Conservation (phyloP, 805 yeast genomes). For the Priceomyces fermenticarens region DNA sequence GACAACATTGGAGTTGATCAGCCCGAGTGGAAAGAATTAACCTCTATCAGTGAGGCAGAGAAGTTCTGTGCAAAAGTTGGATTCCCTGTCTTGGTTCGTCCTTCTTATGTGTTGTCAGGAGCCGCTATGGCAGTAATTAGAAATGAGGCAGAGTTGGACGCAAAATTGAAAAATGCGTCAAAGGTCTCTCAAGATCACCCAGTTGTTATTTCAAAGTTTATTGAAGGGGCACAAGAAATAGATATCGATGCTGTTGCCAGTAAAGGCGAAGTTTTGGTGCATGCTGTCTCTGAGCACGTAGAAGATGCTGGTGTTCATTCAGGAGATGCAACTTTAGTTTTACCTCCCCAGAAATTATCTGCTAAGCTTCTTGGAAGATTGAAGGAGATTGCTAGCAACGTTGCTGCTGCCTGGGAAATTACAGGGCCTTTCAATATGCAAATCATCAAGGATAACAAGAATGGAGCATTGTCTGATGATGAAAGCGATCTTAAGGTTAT, state of each 20-base stretch:
- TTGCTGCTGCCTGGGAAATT: slow-evolving; percentile 90
- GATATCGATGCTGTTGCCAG: slow-evolving; percentile 96
- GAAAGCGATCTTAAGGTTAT: slow-evolving; percentile 79
- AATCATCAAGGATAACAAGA: slow-evolving; percentile 74
- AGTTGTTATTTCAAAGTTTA: slow-evolving; percentile 94
- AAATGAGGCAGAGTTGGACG: slow-evolving; percentile 72
- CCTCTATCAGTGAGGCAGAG: slow-evolving; percentile 82
- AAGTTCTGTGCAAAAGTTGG: slow-evolving; percentile 81
- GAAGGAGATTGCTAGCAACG: slow-evolving; percentile 87
- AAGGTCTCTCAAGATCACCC: slow-evolving; percentile 95
- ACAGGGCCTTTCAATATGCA: slow-evolving; percentile 99
- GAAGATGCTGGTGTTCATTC: slow-evolving; percentile 99
- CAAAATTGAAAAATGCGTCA: slow-evolving; percentile 82
- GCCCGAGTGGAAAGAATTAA: slow-evolving; percentile 96
- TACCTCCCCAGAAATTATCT: slow-evolving; percentile 84
- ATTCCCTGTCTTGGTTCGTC: slow-evolving; percentile 95
- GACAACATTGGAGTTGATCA: slow-evolving; percentile 93
- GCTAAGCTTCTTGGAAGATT: slow-evolving; percentile 66
- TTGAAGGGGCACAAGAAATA: slow-evolving; percentile 93
- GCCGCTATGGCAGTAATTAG: slow-evolving; percentile 97
- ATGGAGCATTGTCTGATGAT: slow-evolving; percentile 53
- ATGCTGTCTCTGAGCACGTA: slow-evolving; percentile 95
- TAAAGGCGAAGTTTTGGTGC: slow-evolving; percentile 84
- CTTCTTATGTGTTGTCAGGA: slow-evolving; percentile 95
- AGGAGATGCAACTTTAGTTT: slow-evolving; percentile 94